These are phyloP conservation scores for Sarocladium brachiariae DNA, from an alignment of 2,329 filamentous ascomycete genomes.

Conservation along the genomic window DNA sequence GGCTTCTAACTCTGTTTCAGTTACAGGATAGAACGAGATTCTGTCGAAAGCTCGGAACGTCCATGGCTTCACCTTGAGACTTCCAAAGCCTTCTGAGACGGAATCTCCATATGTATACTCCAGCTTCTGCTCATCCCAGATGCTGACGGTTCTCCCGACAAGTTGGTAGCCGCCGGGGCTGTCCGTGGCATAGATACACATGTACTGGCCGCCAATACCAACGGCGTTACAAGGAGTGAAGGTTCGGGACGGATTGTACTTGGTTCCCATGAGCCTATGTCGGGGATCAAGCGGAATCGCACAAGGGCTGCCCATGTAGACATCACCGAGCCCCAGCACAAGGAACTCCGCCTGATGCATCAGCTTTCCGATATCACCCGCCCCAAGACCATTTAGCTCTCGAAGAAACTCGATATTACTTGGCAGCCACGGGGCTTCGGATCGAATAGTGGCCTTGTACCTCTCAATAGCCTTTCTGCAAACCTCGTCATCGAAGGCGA, in stretches of 20 bases:
- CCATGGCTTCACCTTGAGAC: conserved; percentile 16
- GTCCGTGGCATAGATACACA: conserved; percentile 32
- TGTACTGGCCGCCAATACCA: conserved; percentile 29
- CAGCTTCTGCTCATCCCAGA: conserved; percentile 21
- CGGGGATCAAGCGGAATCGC: conserved; percentile 27
- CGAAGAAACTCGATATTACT: conserved; percentile 51
- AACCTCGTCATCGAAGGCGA: conserved; percentile 32
- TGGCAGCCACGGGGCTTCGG: conserved; percentile 55
- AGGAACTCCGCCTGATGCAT: conserved; percentile 27
- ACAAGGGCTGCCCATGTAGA: conserved; percentile 32
- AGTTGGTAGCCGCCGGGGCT: conserved; percentile 32
- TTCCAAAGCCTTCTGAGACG: not conserved
- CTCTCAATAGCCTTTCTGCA: conserved; percentile 46
- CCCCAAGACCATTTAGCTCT: conserved; percentile 24
- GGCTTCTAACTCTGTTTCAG: conserved; percentile 22
- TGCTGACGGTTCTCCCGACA: conserved; percentile 26
- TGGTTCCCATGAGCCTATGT: conserved; percentile 29
- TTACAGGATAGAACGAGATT: conserved; percentile 24
- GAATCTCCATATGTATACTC: not conserved
- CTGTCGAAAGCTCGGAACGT: conserved; percentile 26
- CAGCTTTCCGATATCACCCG: conserved; percentile 18
- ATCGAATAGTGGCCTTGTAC: conserved; percentile 55
- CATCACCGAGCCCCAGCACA: conserved; percentile 31
- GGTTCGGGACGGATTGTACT: conserved; percentile 31
- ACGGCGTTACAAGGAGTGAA: conserved; percentile 29